A percentile compares a stretch with the other conserved stretches of the same genome.
Conservation (phyloP, 164 flowering plant genomes). For the Magnolia kwangsiensis region DNA sequence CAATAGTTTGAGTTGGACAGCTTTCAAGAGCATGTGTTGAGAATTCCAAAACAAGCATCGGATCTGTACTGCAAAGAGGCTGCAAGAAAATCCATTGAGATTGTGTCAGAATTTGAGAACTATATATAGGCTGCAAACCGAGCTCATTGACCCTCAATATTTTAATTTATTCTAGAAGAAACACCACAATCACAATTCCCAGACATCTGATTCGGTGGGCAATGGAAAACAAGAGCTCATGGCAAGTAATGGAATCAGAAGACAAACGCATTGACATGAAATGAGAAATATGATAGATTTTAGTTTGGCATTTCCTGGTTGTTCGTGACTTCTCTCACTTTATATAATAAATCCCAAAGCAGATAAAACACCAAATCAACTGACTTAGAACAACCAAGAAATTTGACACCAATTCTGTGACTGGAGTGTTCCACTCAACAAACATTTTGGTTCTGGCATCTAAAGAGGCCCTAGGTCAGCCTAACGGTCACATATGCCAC, state of each 20-base stretch:
- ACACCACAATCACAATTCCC: neutral
- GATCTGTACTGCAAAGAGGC: slow-evolving; percentile 90
- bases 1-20: slow-evolving; percentile 91
- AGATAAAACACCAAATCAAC: neutral
- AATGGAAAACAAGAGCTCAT: neutral
- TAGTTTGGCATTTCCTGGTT: neutral
- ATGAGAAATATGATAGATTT: neutral
- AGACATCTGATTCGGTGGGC: no score
- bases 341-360: neutral
- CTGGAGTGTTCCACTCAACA: neutral
- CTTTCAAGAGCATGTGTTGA: slow-evolving; percentile 92
- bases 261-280: neutral
- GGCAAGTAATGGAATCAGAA: neutral
- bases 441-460: neutral
- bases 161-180: neutral
- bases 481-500: neutral
- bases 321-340: neutral
- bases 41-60: slow-evolving; percentile 92
- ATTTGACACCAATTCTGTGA: neutral
- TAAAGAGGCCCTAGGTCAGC: neutral
- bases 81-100: slow-evolving; percentile 33
- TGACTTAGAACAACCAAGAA: neutral
- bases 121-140: neutral
- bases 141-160: neutral
- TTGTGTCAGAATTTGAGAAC: neutral